These are phyloP conservation scores for Yamadazyma sp. DNA, from an alignment of 1,139 yeast species.

Conservation along the genomic window DNA sequence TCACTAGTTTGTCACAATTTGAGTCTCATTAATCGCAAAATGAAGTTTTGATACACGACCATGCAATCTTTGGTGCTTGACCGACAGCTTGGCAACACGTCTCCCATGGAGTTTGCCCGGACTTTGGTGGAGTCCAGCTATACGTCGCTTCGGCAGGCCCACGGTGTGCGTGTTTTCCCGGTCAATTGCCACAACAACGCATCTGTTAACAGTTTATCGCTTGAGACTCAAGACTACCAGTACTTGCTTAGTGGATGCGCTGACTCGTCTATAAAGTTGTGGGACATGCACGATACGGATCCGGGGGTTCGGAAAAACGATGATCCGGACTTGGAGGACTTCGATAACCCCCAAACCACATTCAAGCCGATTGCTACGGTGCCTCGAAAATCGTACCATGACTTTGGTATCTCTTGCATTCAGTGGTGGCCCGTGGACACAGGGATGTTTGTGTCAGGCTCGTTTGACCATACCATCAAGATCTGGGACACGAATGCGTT, in stretches of 20 bases:
- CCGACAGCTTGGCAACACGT: constrained; percentile 27
- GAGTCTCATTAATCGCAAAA: background rate
- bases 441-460: constrained; percentile 81
- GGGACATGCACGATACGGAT: constrained; percentile 39
- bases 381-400: constrained; percentile 60
- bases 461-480: constrained; percentile 75
- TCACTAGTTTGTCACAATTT: background rate
- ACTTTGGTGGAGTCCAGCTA: constrained; percentile 43
- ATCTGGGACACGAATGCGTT: constrained; percentile 79
- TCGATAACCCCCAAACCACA: constrained; percentile 27
- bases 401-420: constrained; percentile 69
- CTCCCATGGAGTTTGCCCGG: constrained; percentile 36
- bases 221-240: constrained; percentile 53
- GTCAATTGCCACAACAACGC: constrained; percentile 39
- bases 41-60: too few relatives aligned
- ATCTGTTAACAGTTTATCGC: constrained; percentile 63
- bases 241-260: constrained; percentile 73
- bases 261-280: constrained; percentile 67
- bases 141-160: constrained; percentile 19
- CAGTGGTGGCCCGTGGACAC: constrained; percentile 91
- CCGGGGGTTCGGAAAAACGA: too few relatives aligned
- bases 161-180: constrained; percentile 36
- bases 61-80: constrained; percentile 45
- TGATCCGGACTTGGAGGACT: constrained; percentile 17
- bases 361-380: constrained; percentile 36